Conservation (phyloP, 495 filamentous ascomycete genomes). For the Peziza echinospora region DNA sequence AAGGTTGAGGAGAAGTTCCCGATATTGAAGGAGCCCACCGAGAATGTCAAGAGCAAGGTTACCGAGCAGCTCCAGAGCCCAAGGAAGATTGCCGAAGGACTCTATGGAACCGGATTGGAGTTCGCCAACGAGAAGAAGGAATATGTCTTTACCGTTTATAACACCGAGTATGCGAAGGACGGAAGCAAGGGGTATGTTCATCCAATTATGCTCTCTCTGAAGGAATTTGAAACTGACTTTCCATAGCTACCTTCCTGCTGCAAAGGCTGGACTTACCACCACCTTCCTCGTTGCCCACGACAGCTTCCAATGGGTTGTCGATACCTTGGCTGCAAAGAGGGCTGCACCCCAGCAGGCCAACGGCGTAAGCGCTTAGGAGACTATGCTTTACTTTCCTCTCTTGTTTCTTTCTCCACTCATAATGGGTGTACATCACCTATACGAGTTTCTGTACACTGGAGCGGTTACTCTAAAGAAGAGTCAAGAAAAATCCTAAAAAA, state of each 20-base stretch:
- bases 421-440: too few species aligned
- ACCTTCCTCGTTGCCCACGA: conserved; percentile 50
- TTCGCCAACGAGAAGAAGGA: conserved; percentile 37
- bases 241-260: conserved; percentile 30
- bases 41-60: conserved; percentile 47
- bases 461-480: too few species aligned
- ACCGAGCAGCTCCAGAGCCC: conserved; percentile 44
- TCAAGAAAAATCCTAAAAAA: too few species aligned
- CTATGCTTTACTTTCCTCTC: background rate
- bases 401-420: background rate
- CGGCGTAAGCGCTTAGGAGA: background rate
- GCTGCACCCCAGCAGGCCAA: background rate
- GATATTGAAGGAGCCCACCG: conserved; percentile 67
- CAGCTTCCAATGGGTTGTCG: conserved; percentile 35
- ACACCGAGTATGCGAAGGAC: conserved; percentile 54
- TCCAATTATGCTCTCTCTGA: background rate
- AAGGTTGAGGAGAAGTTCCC: conserved; percentile 65
- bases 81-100: conserved; percentile 27
- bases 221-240: background rate
- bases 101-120: conserved; percentile 10
- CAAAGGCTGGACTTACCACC: conserved; percentile 56
- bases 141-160: conserved; percentile 52
- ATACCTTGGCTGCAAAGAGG: conserved; percentile 30
- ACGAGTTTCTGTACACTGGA: too few species aligned
- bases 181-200: conserved; percentile 19